Evolutionary conservation across 2,329 filamentous ascomycete genomes (phyloP).

Genomic region (Dryadomyces quercivorus): DNA sequence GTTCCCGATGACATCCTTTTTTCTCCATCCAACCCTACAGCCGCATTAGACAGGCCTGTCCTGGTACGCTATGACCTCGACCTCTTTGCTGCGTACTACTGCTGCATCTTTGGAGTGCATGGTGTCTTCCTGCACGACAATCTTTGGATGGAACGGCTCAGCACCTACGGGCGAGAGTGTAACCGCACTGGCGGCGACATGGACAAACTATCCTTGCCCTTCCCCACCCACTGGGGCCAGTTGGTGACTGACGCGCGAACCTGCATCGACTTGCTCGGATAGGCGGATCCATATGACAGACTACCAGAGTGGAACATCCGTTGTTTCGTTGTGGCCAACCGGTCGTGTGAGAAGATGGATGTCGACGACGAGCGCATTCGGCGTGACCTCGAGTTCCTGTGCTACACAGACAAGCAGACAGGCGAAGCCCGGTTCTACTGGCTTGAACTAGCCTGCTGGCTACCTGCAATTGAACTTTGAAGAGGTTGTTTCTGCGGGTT

Average conservation of each 20-base stretch:
- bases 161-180: too few species aligned
- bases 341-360: neutral
- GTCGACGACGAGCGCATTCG: neutral
- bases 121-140: too few species aligned
- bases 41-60: too few species aligned
- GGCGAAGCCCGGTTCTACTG: neutral
- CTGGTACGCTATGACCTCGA: too few species aligned
- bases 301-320: neutral
- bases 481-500: too few species aligned
- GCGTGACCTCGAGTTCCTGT: neutral
- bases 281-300: neutral
- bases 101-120: too few species aligned
- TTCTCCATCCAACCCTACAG: too few species aligned
- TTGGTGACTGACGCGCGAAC: neutral
- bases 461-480: too few species aligned
- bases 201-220: neutral
- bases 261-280: neutral
- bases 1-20: too few species aligned
- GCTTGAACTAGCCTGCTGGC: neutral
- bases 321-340: neutral
- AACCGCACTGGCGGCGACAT: too few species aligned
- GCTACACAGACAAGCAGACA: neutral
- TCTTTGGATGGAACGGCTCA: too few species aligned
- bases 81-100: too few species aligned
- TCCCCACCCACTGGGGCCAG: neutral